phyloP scores from a whole-genome alignment of 2,329 filamentous ascomycete genomes.

The Zalaria sp. region DNA sequence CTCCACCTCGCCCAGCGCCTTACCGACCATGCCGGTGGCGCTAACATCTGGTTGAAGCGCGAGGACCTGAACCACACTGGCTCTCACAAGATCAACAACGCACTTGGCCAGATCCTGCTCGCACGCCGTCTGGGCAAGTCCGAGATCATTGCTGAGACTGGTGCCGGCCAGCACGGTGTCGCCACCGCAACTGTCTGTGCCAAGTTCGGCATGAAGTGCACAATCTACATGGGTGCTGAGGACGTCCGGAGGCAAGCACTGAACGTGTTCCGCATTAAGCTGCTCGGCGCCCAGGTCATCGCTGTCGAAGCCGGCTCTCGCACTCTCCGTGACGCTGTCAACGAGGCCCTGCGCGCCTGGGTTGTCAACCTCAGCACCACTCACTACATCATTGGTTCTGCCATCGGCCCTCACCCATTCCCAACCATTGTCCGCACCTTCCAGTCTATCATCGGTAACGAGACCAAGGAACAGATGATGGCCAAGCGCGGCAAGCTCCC shows the following conservation, averaged over 20 bases:
- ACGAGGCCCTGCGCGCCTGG: conserved; percentile 90
- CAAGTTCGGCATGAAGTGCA: conserved; percentile 96
- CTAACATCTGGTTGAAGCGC: conserved; percentile 94
- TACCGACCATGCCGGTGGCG: conserved; percentile 78
- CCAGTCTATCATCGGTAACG: conserved; percentile 89
- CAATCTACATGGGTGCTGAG: conserved; percentile 96
- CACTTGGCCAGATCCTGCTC: conserved; percentile 80
- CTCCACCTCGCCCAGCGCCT: conserved; percentile 79
- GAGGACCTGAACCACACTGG: conserved; percentile 97
- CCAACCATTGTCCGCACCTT: conserved; percentile 95
- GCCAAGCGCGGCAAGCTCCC: conserved; percentile 76
- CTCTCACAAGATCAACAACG: conserved; percentile 99
- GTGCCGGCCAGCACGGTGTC: conserved; percentile 93
- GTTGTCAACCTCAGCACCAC: conserved; percentile 85
- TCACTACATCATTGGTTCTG: conserved; percentile 96
- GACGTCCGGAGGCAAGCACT: conserved; percentile 91
- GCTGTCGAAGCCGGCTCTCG: conserved; percentile 82
- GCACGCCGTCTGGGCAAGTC: conserved; percentile 82
- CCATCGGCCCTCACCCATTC: conserved; percentile 95
- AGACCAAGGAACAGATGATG: conserved; percentile 86
- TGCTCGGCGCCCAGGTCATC: conserved; percentile 84
- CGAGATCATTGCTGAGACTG: conserved; percentile 94
- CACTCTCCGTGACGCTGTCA: conserved; percentile 54
- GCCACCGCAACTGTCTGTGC: conserved; percentile 95
- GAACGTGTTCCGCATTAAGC: conserved; percentile 97